These are phyloP conservation scores for Termitomyces sp. DNA, from an alignment of 1,284 basidiomycete genomes.

Conservation along the genomic window DNA sequence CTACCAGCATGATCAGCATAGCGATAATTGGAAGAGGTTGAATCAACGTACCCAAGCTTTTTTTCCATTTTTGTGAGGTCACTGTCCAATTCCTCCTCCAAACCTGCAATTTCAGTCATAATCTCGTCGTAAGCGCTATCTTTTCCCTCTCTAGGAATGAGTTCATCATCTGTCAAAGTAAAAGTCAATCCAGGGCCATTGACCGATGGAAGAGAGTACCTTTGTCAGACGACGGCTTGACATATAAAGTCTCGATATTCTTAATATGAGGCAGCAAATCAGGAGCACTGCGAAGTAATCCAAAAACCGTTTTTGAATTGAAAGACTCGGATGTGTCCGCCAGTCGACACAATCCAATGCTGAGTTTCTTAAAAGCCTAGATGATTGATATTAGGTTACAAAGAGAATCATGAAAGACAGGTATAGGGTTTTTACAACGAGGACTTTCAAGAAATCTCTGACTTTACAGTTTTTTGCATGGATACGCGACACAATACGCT, in stretches of 20 bases:
- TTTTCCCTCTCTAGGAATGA: conserved; percentile 76
- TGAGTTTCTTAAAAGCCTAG: conserved; percentile 75
- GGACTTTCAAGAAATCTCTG: conserved; percentile 79
- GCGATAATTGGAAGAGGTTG: conserved; percentile 7
- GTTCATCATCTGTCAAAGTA: conserved; percentile 49
- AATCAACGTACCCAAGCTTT: conserved; percentile 45
- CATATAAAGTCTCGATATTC: conserved; percentile 72
- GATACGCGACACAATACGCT: conserved; percentile 89
- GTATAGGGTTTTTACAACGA: conserved; percentile 45
- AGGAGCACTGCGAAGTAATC: conserved; percentile 76
- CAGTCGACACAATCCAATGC: conserved; percentile 60
- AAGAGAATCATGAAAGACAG: neutral
- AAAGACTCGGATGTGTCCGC: conserved; percentile 67
- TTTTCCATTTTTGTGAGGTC: conserved; percentile 60
- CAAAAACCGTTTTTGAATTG: conserved; percentile 68
- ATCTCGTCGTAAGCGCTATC: conserved; percentile 81
- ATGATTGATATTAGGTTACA: neutral
- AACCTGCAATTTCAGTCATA: conserved; percentile 58
- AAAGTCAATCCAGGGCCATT: conserved; percentile 6
- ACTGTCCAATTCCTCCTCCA: conserved; percentile 70
- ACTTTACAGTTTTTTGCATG: conserved; percentile 88
- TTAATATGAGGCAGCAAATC: conserved; percentile 69
- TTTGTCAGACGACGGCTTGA: conserved; percentile 48
- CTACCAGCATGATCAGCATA: conserved; percentile 27
- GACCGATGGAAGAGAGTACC: conserved; percentile 35